Conservation (phyloP, 139 green algal genomes). For the Picochlorum sp. region DNA sequence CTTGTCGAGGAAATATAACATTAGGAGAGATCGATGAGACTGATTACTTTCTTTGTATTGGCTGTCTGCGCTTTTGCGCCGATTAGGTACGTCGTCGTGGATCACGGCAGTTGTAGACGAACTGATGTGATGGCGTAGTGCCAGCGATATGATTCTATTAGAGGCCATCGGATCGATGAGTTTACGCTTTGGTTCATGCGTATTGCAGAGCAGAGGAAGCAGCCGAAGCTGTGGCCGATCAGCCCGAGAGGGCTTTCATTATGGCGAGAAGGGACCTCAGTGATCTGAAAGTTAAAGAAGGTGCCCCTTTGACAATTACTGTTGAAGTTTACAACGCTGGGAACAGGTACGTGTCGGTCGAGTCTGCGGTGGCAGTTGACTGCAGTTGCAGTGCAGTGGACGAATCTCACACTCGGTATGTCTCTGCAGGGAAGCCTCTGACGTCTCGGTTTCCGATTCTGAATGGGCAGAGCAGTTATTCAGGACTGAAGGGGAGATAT, state of each 20-base stretch:
- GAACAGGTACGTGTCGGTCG: not conserved
- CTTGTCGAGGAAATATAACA: too few relatives aligned
- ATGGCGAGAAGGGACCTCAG: constrained; percentile 2
- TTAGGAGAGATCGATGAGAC: not conserved
- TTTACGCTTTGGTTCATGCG: not conserved
- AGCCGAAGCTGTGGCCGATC: constrained; percentile 4
- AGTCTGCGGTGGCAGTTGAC: too few relatives aligned
- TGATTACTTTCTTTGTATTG: constrained; percentile 3
- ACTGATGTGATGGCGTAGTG: not conserved
- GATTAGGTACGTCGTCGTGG: constrained; percentile 4
- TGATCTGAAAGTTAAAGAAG: not conserved
- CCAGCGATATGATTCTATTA: not conserved
- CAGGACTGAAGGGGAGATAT: constrained; percentile 7
- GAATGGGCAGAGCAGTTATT: constrained; percentile 15
- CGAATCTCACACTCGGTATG: not conserved
- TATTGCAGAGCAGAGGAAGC: constrained; percentile 10
- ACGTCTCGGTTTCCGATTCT: constrained; percentile 10
- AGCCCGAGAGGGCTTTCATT: constrained; percentile 1
- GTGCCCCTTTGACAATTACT: not conserved
- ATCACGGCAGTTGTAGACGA: not conserved
- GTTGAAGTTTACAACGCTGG: constrained; percentile 15
- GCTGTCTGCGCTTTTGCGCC: constrained; percentile 8
- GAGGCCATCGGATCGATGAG: not conserved
- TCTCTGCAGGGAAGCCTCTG: constrained; percentile 16
- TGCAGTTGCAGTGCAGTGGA: constrained; percentile 3